Conservation (phyloP, 805 yeast species). For the Priceomyces carsonii region DNA sequence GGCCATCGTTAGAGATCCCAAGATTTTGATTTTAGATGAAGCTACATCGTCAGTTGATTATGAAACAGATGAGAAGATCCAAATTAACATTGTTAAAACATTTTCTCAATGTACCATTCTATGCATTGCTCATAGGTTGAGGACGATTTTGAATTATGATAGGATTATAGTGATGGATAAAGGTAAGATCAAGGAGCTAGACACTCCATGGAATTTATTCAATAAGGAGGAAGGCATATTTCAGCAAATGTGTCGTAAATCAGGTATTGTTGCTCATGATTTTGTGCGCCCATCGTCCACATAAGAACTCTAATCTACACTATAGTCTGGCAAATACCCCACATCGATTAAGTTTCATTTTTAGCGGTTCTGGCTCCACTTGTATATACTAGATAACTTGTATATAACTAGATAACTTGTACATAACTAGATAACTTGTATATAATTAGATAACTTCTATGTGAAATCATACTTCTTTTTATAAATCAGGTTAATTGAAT, state of each 20-base stretch:
- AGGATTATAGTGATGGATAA: constrained; percentile 35
- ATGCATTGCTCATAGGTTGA: constrained; percentile 42
- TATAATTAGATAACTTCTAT: too few relatives aligned
- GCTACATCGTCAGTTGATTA: constrained; percentile 42
- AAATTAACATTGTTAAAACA: constrained; percentile 30
- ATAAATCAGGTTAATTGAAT: too few relatives aligned
- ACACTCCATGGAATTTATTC: constrained; percentile 33
- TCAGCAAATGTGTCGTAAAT: constrained; percentile 38
- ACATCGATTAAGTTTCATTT: too few relatives aligned
- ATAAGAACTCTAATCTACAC: too few relatives aligned
- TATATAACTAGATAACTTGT: too few relatives aligned
- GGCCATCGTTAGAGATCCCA: constrained; percentile 36
- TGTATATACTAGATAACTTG: too few relatives aligned
- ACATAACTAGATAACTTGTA: too few relatives aligned
- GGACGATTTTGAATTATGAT: constrained; percentile 37
- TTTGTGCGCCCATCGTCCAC: too few relatives aligned
- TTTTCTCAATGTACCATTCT: constrained; percentile 35
- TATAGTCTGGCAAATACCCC: too few relatives aligned
- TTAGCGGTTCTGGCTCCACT: too few relatives aligned
- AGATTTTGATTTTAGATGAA: constrained; percentile 39
- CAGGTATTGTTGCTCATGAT: constrained; percentile 30
- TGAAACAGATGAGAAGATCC: constrained; percentile 39
- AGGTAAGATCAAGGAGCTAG: constrained; percentile 35
- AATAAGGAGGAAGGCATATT: constrained; percentile 26
- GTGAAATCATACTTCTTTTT: too few relatives aligned